A percentile compares a stretch with the other conserved stretches of the same genome.
Evolutionary conservation across 140 eudicot genomes (phyloP).

Genomic region (Bidens hawaiensis): DNA sequence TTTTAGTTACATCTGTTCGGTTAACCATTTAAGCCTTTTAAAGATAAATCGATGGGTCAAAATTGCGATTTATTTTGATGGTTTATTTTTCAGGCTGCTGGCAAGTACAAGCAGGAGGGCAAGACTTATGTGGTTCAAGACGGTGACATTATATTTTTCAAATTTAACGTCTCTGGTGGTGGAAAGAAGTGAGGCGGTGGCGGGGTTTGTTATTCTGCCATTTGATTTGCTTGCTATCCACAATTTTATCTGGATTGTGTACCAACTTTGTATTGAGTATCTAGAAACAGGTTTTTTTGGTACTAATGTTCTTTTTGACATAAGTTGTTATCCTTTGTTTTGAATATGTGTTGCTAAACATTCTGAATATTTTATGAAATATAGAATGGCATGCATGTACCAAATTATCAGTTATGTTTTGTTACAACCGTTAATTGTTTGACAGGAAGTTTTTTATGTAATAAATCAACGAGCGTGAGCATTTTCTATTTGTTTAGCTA

Average conservation of each 20-base stretch:
- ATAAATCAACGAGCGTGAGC: too few species aligned
- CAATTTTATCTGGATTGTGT: background rate
- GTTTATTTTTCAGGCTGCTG: constrained; percentile 62
- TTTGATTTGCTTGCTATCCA: constrained; percentile 4
- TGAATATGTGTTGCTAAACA: constrained; percentile 17
- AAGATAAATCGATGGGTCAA: background rate
- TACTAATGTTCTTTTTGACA: constrained; percentile 9
- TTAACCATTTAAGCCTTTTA: background rate
- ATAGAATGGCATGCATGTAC: constrained; percentile 14
- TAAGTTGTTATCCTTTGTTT: constrained; percentile 19
- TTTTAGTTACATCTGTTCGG: background rate
- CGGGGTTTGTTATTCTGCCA: background rate
- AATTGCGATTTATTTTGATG: background rate
- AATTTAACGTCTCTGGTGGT: constrained; percentile 92
- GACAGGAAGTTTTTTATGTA: background rate
- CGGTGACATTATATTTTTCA: constrained; percentile 88
- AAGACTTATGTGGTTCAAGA: constrained; percentile 93
- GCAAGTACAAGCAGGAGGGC: constrained; percentile 95
- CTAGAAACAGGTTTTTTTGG: constrained; percentile 19
- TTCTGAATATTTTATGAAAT: constrained; percentile 10
- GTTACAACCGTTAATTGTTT: background rate
- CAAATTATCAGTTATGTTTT: background rate
- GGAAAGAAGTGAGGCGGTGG: constrained; percentile 69
- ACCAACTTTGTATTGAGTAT: constrained; percentile 23
- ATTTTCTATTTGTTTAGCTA: too few species aligned